Percentiles rank a stretch among this genome's conserved stretches.
phyloP scores from a whole-genome alignment of 257 asterid species.

The Capsicum chinense region DNA sequence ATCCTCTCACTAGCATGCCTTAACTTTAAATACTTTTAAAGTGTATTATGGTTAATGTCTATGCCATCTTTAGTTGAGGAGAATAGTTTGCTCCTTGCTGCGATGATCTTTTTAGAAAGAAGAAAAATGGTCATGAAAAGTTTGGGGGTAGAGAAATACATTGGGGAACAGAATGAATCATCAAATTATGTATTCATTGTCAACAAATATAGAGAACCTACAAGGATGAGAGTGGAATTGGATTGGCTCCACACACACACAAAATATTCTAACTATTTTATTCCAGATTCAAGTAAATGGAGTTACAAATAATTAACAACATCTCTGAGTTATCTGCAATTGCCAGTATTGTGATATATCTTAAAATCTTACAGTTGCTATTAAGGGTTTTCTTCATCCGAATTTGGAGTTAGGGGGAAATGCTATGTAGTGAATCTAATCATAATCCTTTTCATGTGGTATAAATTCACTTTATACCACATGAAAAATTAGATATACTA shows the following conservation, averaged over 20 bases:
- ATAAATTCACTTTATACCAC: too few relatives aligned
- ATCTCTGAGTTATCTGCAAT: constrained; percentile 3
- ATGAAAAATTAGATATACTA: not conserved
- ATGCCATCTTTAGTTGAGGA: not conserved
- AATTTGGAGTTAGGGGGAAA: not conserved
- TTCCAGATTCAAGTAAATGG: constrained; percentile 19
- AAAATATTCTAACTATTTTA: not conserved
- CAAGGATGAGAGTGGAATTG: not conserved
- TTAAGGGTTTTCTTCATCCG: not conserved
- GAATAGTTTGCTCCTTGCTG: not conserved
- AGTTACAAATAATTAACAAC: not conserved
- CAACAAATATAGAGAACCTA: constrained; percentile 9
- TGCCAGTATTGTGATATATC: not conserved
- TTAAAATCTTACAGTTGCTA: not conserved
- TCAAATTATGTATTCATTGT: not conserved
- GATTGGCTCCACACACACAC: not conserved
- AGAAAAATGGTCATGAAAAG: constrained; percentile 24
- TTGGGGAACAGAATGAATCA: not conserved
- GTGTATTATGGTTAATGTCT: not conserved
- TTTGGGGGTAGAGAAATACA: constrained; percentile 18
- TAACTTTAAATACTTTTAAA: not conserved
- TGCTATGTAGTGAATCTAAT: not conserved
- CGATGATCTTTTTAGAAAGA: too few relatives aligned
- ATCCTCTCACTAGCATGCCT: not conserved
- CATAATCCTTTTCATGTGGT: too few relatives aligned